These are phyloP conservation scores for Gardenia jasminoides DNA, from an alignment of 257 asterid species.

Conservation along the genomic window DNA sequence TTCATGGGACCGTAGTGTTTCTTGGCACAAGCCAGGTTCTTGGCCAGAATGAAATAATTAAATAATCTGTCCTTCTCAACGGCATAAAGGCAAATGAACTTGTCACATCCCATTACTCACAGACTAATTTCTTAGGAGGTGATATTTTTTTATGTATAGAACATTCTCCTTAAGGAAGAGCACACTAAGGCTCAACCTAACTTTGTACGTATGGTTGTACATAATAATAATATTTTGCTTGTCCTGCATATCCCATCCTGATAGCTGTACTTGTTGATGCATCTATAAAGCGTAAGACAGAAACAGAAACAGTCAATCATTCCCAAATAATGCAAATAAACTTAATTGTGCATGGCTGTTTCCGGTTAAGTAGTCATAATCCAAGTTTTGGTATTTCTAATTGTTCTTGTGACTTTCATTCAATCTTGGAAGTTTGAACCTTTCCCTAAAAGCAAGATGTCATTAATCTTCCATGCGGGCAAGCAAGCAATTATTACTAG, in stretches of 20 bases:
- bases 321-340: neutral
- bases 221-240: neutral
- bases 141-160: neutral
- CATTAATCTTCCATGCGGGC: neutral
- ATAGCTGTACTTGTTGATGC: neutral
- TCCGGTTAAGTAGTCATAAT: neutral
- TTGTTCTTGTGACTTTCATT: no score
- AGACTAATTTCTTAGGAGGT: neutral
- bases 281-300: neutral
- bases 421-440: neutral
- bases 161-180: neutral
- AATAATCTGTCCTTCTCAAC: neutral
- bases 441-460: neutral
- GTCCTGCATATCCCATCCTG: neutral
- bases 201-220: neutral
- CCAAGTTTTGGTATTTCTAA: neutral
- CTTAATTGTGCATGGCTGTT: neutral
- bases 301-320: neutral
- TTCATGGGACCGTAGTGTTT: conserved; percentile 4
- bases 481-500: neutral
- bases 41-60: neutral
- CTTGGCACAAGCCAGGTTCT: neutral
- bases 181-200: neutral
- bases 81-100: neutral
- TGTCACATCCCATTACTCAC: neutral